Conservation (phyloP, 2,329 filamentous ascomycete species). For the Trichoderma sp. region DNA sequence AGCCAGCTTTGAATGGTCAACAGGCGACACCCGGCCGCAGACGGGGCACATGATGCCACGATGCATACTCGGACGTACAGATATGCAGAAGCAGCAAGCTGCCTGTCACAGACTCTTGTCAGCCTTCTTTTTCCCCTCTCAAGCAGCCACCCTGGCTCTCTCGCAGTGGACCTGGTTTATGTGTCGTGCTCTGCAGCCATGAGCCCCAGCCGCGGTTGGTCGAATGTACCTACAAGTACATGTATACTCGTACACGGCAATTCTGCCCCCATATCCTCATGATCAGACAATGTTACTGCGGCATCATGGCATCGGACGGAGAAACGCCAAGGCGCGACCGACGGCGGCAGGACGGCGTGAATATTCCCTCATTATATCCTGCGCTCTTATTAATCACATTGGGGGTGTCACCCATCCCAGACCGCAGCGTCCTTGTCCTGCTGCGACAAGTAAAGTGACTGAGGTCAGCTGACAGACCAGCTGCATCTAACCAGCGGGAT, state of each 20-base stretch:
- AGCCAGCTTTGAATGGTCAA: background rate
- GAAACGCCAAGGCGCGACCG: background rate
- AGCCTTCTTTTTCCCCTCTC: background rate
- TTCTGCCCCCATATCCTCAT: constrained; percentile 6
- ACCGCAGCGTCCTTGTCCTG: background rate
- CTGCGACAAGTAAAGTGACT: constrained; percentile 4
- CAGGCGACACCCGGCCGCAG: background rate
- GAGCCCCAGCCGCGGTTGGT: background rate
- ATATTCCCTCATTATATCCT: constrained; percentile 12
- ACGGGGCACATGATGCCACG: constrained; percentile 16
- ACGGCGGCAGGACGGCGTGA: background rate
- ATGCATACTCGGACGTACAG: background rate
- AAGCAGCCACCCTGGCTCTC: background rate
- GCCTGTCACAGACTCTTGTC: constrained; percentile 1
- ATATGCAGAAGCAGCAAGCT: background rate
- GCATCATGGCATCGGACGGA: background rate
- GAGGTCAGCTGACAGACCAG: constrained; percentile 20
- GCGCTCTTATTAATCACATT: background rate
- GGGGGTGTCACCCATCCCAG: constrained; percentile 4
- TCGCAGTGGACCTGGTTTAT: background rate
- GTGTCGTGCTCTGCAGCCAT: background rate
- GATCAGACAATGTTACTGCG: background rate
- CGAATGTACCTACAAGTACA: background rate
- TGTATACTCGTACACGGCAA: background rate
- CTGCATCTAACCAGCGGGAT: constrained; percentile 13